Conservation (phyloP, 768 basidiomycete genomes). For the Saitozyma podzolica region DNA sequence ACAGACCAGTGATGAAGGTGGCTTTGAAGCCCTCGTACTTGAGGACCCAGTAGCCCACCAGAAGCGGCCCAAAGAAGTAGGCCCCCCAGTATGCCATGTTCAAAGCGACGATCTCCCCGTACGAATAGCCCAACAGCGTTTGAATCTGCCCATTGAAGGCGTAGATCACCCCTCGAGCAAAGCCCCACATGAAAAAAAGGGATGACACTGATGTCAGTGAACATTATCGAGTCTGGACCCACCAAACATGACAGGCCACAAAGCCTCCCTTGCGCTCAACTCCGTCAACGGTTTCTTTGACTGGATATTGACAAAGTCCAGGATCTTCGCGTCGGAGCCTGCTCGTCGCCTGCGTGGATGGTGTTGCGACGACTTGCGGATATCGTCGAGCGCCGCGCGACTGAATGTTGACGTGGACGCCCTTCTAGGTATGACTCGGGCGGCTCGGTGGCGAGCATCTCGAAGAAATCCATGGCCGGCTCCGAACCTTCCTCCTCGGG, state of each 20-base stretch:
- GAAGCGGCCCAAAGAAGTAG: too few relatives aligned
- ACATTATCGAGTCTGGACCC: constrained; percentile 3
- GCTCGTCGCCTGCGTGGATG: too few relatives aligned
- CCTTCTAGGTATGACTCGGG: too few relatives aligned
- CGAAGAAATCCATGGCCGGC: too few relatives aligned
- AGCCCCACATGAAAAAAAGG: constrained; percentile 50
- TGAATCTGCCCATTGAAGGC: constrained; percentile 43
- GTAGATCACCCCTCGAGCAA: constrained; percentile 47
- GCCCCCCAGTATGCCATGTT: constrained; percentile 45
- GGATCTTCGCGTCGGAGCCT: constrained; percentile 29
- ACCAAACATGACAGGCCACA: constrained; percentile 45
- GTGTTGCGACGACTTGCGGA: too few relatives aligned
- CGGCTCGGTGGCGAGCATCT: too few relatives aligned
- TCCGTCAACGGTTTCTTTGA: constrained; percentile 37
- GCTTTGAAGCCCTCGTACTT: too few relatives aligned
- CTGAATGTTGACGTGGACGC: too few relatives aligned
- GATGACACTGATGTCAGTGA: constrained; percentile 26
- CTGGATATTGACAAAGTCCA: constrained; percentile 46
- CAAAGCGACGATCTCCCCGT: constrained; percentile 29
- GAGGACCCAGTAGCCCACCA: too few relatives aligned
- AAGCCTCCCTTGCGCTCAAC: constrained; percentile 35
- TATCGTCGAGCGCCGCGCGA: too few relatives aligned
- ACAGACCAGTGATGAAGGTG: constrained; percentile 34
- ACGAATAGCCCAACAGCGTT: constrained; percentile 28
- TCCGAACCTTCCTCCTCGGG: too few relatives aligned